Conservation (phyloP, 495 filamentous ascomycete genomes). For the Penicillium manginii region DNA sequence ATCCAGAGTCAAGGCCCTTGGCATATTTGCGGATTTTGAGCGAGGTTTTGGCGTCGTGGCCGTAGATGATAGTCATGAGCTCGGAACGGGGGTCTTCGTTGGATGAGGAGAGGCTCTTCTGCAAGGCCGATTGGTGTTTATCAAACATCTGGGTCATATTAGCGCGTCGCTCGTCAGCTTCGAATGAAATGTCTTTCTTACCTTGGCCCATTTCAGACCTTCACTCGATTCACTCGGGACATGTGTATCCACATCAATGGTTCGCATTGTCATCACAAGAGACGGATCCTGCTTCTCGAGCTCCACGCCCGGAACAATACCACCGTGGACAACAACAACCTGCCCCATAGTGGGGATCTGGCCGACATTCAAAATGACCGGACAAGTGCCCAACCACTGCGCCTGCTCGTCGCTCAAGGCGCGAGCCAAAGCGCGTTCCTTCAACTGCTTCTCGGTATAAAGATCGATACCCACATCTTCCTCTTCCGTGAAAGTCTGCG, state of each 20-base stretch:
- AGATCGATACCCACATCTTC: slow-evolving; percentile 6
- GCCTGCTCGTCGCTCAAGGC: slow-evolving; percentile 62
- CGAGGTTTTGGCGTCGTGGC: slow-evolving; percentile 78
- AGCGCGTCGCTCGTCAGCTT: background rate
- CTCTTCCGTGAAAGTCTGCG: slow-evolving; percentile 18
- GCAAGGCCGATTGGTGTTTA: slow-evolving; percentile 51
- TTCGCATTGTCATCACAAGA: slow-evolving; percentile 90
- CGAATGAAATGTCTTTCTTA: slow-evolving; percentile 38
- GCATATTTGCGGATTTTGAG: slow-evolving; percentile 70
- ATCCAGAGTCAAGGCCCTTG: slow-evolving; percentile 84
- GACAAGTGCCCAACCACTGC: slow-evolving; percentile 69
- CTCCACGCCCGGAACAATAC: slow-evolving; percentile 72
- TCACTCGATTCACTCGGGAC: slow-evolving; percentile 60
- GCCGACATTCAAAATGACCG: slow-evolving; percentile 75
- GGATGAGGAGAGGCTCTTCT: slow-evolving; percentile 26
- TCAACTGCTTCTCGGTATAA: slow-evolving; percentile 29
- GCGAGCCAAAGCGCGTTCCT: slow-evolving; percentile 53
- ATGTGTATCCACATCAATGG: slow-evolving; percentile 64
- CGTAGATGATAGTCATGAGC: slow-evolving; percentile 71
- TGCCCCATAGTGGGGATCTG: slow-evolving; percentile 58
- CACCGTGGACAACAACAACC: slow-evolving; percentile 80
- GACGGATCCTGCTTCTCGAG: slow-evolving; percentile 77
- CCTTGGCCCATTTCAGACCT: slow-evolving; percentile 70
- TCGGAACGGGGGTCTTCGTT: slow-evolving; percentile 24
- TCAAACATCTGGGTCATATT: slow-evolving; percentile 54